phyloP scores from a whole-genome alignment of 306 rosid genomes.

The Sicyos edulis region DNA sequence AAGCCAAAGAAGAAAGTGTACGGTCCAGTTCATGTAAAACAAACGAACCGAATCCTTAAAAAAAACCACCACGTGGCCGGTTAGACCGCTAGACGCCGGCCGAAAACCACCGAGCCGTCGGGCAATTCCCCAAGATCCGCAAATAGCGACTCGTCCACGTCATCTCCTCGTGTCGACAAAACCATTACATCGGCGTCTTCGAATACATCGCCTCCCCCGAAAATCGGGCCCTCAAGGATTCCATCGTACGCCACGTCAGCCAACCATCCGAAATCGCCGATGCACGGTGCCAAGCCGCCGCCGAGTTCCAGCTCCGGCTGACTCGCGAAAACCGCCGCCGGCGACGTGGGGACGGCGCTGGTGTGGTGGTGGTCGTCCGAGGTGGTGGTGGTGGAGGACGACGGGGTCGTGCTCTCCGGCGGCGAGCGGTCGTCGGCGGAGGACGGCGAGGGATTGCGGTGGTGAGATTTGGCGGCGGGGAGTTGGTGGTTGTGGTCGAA shows the following conservation, averaged over 20 bases:
- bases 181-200: slow-evolving; percentile 30
- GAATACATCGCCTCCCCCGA: slow-evolving; percentile 31
- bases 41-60: too few species aligned
- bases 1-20: too few species aligned
- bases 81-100: slow-evolving; percentile 33
- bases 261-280: slow-evolving; percentile 46
- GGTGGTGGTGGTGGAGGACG: slow-evolving; percentile 23
- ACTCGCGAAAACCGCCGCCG: slow-evolving; percentile 24
- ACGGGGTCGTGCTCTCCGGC: slow-evolving; percentile 12
- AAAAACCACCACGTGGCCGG: too few species aligned
- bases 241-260: slow-evolving; percentile 47
- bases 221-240: slow-evolving; percentile 54
- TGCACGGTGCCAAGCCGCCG: slow-evolving; percentile 30
- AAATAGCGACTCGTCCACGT: slow-evolving; percentile 66
- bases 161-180: slow-evolving; percentile 29
- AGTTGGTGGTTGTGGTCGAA: slow-evolving; percentile 71
- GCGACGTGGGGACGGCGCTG: slow-evolving; percentile 8
- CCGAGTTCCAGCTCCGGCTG: slow-evolving; percentile 39
- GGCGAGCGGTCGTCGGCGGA: background rate
- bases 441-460: slow-evolving; percentile 26
- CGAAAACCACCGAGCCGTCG: slow-evolving; percentile 63
- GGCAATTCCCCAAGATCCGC: slow-evolving; percentile 82
- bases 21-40: too few species aligned
- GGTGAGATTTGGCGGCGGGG: slow-evolving; percentile 47
- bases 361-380: slow-evolving; percentile 15